Evolutionary conservation across 768 basidiomycete species (phyloP).

Genomic region (Mycena polygramma): DNA sequence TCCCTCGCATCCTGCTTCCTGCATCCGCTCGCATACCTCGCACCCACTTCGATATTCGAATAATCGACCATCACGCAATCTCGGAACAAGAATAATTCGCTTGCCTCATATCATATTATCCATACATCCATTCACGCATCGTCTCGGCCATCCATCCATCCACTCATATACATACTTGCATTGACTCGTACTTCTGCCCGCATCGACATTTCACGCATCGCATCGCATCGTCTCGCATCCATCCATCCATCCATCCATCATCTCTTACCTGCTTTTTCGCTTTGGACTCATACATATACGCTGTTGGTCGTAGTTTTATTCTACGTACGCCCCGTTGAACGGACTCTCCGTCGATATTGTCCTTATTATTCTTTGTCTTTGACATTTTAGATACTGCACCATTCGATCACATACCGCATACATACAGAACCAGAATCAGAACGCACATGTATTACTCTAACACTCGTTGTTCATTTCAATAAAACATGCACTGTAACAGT

Average conservation of each 20-base stretch:
- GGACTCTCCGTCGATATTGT: not conserved
- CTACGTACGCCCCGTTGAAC: not conserved
- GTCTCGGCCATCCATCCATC: constrained; percentile 22
- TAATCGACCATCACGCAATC: constrained; percentile 22
- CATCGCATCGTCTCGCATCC: constrained; percentile 17
- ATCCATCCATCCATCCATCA: constrained; percentile 3
- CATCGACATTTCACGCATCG: constrained; percentile 1
- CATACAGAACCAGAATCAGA: not conserved
- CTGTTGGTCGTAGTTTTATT: not conserved
- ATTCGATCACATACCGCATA: not conserved
- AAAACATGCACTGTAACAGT: too few relatives aligned
- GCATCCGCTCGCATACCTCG: constrained; percentile 1
- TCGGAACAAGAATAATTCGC: constrained; percentile 27
- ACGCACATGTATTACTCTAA: constrained; percentile 3
- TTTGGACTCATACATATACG: constrained; percentile 13
- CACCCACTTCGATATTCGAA: not conserved
- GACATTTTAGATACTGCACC: not conserved
- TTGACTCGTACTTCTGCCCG: not conserved
- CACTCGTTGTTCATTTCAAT: not conserved
- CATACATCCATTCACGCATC: constrained; percentile 23
- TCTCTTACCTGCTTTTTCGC: constrained; percentile 18
- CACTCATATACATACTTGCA: constrained; percentile 14
- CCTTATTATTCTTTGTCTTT: not conserved
- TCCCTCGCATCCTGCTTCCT: not conserved
- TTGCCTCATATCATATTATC: constrained; percentile 18